A percentile compares a stretch with the other conserved stretches of the same genome.
Evolutionary conservation across 495 filamentous ascomycete genomes (phyloP).

Genomic region (Hypomontagnella monticulosa): DNA sequence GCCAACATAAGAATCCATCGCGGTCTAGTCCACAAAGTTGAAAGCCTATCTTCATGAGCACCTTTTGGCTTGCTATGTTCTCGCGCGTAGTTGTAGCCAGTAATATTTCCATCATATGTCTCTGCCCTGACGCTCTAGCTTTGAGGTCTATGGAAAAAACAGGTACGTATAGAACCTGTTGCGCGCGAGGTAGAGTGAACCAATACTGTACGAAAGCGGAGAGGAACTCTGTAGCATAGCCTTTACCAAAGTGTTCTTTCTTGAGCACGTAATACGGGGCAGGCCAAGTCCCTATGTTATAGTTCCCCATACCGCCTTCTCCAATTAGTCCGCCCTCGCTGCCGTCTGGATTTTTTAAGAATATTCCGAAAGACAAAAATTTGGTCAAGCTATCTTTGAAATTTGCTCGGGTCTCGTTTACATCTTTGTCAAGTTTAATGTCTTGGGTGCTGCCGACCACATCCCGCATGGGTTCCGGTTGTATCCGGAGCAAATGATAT

Average conservation of each 20-base stretch:
- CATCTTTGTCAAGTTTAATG: neutral
- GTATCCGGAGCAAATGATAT: neutral
- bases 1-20: neutral
- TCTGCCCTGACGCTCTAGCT: neutral
- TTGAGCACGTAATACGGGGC: neutral
- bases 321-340: neutral
- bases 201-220: neutral
- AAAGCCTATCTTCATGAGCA: neutral
- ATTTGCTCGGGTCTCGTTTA: neutral
- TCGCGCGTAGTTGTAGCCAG: neutral
- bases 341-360: neutral
- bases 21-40: neutral
- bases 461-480: neutral
- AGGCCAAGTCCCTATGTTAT: no score
- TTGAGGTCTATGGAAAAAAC: neutral
- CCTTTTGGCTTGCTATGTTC: neutral
- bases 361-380: no score
- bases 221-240: neutral
- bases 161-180: no score
- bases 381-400: no score
- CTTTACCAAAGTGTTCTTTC: neutral
- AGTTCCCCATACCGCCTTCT: neutral
- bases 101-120: constrained; percentile 1
- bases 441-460: no score
- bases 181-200: neutral